Evolutionary conservation across 495 filamentous ascomycete genomes (phyloP).

Genomic region (Daldinia loculata): DNA sequence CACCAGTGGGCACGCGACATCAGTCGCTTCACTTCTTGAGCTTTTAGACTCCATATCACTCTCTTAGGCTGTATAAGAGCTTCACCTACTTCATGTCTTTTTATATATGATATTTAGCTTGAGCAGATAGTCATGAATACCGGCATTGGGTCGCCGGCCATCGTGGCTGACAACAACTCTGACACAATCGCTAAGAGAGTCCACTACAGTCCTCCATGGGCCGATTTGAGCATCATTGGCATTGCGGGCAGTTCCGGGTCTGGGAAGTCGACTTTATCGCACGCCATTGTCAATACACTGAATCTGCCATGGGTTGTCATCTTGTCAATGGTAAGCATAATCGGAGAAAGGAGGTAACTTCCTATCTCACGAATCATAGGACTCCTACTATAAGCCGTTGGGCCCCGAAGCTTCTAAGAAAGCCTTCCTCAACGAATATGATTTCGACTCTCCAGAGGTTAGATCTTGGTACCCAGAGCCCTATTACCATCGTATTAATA

Average conservation of each 20-base stretch:
- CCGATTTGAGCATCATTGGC: slow-evolving; percentile 91
- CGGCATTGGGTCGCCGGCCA: slow-evolving; percentile 36
- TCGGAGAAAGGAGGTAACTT: slow-evolving; percentile 18
- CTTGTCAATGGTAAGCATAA: slow-evolving; percentile 80
- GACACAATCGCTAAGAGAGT: slow-evolving; percentile 58
- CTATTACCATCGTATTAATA: slow-evolving; percentile 22
- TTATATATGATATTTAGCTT: slow-evolving; percentile 19
- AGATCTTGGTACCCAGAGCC: slow-evolving; percentile 20
- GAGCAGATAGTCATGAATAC: slow-evolving; percentile 38
- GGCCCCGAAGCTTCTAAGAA: slow-evolving; percentile 72
- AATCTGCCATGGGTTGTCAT: slow-evolving; percentile 98
- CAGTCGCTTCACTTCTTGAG: slow-evolving; percentile 7
- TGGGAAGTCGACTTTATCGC: slow-evolving; percentile 94
- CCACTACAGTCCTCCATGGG: slow-evolving; percentile 94
- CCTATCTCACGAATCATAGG: slow-evolving; percentile 60
- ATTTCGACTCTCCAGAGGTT: slow-evolving; percentile 88
- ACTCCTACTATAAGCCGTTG: slow-evolving; percentile 94
- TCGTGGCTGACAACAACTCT: slow-evolving; percentile 40
- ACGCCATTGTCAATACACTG: slow-evolving; percentile 86
- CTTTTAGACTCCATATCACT: background rate
- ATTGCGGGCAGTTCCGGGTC: slow-evolving; percentile 96
- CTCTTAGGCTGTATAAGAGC: background rate
- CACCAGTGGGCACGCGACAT: slow-evolving; percentile 35
- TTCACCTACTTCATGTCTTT: slow-evolving; percentile 7
- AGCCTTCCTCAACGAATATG: slow-evolving; percentile 90